Conservation (phyloP, 169 alveolate species). For the Fabrea salina region DNA sequence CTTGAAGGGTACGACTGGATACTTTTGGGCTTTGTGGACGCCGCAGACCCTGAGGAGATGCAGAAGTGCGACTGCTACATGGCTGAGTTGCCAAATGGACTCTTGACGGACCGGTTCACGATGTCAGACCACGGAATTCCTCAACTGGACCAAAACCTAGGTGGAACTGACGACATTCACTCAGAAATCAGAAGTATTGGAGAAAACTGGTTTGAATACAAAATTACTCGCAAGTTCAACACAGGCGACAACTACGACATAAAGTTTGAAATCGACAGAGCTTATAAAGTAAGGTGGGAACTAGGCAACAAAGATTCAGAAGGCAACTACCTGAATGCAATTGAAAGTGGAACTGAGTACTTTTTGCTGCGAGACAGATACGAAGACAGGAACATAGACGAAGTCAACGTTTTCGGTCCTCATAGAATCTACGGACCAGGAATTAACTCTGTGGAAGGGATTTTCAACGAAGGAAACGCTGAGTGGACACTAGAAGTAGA, state of each 20-base stretch:
- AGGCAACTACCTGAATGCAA: neutral
- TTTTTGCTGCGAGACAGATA: neutral
- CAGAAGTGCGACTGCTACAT: neutral
- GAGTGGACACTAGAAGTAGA: too few species aligned
- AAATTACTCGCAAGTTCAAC: neutral
- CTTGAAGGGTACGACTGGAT: too few species aligned
- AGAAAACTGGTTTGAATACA: neutral
- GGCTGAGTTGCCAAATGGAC: neutral
- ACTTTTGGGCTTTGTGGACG: too few species aligned
- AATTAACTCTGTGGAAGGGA: too few species aligned
- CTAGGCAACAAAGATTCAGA: neutral
- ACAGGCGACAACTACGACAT: constrained; percentile 1
- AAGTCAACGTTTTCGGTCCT: neutral
- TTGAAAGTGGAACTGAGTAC: neutral
- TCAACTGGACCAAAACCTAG: neutral
- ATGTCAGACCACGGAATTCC: neutral
- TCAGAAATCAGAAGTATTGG: neutral
- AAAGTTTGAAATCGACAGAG: neutral
- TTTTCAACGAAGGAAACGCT: too few species aligned
- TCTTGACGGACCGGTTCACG: neutral
- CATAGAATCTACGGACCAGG: too few species aligned
- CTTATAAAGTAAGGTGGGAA: neutral
- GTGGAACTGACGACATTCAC: neutral
- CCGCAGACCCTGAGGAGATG: too few species aligned
- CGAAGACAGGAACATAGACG: neutral